Evolutionary conservation across 2,329 filamentous ascomycete genomes (phyloP).

Genomic region (Fusarium xylarioides): DNA sequence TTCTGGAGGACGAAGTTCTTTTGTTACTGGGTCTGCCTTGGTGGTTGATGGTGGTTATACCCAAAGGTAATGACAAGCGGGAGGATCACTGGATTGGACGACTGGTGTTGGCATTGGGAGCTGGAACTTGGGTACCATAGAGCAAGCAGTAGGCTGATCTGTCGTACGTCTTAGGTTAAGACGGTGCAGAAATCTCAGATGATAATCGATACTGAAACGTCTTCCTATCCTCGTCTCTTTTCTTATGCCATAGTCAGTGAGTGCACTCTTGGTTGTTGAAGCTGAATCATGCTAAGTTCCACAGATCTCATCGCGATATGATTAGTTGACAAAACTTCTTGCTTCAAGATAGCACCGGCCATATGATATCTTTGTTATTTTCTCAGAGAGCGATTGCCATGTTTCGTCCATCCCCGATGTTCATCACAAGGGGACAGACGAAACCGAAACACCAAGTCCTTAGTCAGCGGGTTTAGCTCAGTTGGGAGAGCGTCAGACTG

Average conservation of each 20-base stretch:
- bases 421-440: background rate
- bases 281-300: background rate
- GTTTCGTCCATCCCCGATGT: accelerated
- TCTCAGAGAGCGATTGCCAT: background rate
- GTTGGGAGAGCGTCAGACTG: conserved; percentile 29
- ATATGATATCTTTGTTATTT: accelerated
- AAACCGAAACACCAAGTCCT: accelerated
- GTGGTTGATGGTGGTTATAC: conserved; percentile 33
- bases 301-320: background rate
- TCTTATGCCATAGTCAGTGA: background rate
- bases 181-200: background rate
- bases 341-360: accelerated
- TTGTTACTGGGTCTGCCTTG: conserved; percentile 33
- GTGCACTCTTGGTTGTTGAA: background rate
- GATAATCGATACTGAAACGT: background rate
- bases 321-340: too few species aligned
- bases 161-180: background rate
- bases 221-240: background rate
- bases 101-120: too few species aligned
- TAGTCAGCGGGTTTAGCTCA: conserved; percentile 29
- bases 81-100: accelerated
- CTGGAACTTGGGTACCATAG: too few species aligned
- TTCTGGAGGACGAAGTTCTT: conserved; percentile 33
- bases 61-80: conserved; percentile 4
- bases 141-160: background rate